Evolutionary conservation across 352 stramenopile species (phyloP).

Genomic region (Globisporangium cederbergense): DNA sequence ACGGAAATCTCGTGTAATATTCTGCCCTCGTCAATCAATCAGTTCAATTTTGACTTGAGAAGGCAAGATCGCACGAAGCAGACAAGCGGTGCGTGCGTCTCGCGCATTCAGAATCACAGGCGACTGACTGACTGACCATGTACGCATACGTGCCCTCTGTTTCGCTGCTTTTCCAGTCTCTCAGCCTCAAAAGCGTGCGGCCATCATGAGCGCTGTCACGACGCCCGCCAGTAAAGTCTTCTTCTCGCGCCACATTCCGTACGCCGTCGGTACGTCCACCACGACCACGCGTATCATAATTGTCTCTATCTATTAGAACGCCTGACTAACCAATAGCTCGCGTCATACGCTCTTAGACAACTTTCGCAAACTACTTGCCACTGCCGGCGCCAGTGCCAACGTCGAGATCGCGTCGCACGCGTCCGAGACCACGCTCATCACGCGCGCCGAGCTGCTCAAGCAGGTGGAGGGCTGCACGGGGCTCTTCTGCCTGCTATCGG

Average conservation of each 20-base stretch:
- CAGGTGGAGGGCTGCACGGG: conserved; percentile 45
- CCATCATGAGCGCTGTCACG: not conserved
- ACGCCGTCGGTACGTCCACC: conserved; percentile 46
- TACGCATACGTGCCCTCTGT: too few species aligned
- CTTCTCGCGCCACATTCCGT: conserved; percentile 69
- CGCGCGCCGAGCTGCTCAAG: conserved; percentile 42
- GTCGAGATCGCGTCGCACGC: conserved; percentile 24
- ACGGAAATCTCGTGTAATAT: too few species aligned
- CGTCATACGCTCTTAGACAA: conserved; percentile 22
- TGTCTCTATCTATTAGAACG: not conserved
- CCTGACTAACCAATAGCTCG: not conserved
- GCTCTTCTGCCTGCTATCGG: conserved; percentile 67
- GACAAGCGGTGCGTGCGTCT: not conserved
- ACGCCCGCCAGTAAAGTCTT: conserved; percentile 44
- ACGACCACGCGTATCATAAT: not conserved
- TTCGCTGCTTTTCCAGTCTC: not conserved
- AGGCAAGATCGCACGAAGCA: too few species aligned
- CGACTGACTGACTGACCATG: not conserved
- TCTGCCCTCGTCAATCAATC: too few species aligned
- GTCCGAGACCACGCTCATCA: conserved; percentile 33
- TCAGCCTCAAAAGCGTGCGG: not conserved
- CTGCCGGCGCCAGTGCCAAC: conserved; percentile 3
- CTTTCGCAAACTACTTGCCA: conserved; percentile 21
- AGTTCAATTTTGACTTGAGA: too few species aligned
- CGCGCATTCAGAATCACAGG: not conserved